Conservation (phyloP, 108 stramenopile species). For the Conticribra weissflogii region DNA sequence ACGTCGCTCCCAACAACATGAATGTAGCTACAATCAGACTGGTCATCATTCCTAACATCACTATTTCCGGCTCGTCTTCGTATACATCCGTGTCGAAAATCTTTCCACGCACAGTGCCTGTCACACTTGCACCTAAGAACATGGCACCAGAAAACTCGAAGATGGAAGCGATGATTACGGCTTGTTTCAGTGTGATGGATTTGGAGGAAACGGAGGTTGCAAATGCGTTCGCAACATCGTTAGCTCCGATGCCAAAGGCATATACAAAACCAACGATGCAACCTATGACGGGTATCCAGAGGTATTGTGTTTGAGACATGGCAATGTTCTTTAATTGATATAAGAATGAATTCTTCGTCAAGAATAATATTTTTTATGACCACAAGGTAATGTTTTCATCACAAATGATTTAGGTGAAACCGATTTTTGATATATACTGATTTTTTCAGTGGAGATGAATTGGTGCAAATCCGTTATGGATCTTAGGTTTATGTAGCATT, state of each 20-base stretch:
- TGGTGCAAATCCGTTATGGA: no score
- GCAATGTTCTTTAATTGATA: no score
- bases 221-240: conserved; percentile 81
- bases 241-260: conserved; percentile 61
- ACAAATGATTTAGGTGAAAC: no score
- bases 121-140: conserved; percentile 61
- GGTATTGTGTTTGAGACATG: no score
- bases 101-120: conserved; percentile 58
- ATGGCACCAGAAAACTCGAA: conserved; percentile 69
- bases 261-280: conserved; percentile 46
- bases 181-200: conserved; percentile 62
- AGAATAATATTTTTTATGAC: no score
- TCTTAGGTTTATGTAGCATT: no score
- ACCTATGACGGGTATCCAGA: conserved; percentile 51
- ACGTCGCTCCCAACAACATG: conserved; percentile 28
- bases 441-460: no score
- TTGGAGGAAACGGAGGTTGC: conserved; percentile 71
- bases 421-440: no score
- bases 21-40: conserved; percentile 49
- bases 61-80: conserved; percentile 50
- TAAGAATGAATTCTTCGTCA: no score
- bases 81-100: conserved; percentile 55
- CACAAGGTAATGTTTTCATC: no score
- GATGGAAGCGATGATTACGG: conserved; percentile 58
- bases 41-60: conserved; percentile 65